These are phyloP conservation scores for Escallonia herrerae DNA, from an alignment of 129 eudicot genomes.

Conservation along the genomic window DNA sequence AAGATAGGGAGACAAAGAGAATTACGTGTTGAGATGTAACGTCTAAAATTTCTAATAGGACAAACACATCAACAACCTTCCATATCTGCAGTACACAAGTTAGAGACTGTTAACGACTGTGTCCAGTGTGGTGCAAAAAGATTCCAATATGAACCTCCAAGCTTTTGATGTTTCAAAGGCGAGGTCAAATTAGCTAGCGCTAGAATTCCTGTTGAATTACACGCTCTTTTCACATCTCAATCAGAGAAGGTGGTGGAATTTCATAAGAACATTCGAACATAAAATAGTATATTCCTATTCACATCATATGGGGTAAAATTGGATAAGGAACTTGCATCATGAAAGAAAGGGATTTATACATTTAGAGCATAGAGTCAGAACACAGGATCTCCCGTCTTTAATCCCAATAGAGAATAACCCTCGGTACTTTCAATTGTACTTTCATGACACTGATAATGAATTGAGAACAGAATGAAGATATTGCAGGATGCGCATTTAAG, in stretches of 20 bases:
- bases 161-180: neutral
- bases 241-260: neutral
- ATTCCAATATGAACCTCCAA: neutral
- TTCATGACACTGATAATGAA: neutral
- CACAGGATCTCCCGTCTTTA: neutral
- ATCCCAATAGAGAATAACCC: neutral
- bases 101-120: too few relatives aligned
- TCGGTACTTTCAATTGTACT: neutral
- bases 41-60: too few relatives aligned
- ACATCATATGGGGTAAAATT: neutral
- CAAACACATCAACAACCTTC: too few relatives aligned
- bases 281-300: neutral
- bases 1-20: too few relatives aligned
- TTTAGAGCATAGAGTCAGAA: neutral
- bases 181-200: neutral
- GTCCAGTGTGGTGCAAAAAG: neutral
- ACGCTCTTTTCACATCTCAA: neutral
- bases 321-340: constrained; percentile 1
- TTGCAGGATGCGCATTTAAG: neutral
- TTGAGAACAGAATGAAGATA: neutral
- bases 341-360: neutral
- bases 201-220: neutral
- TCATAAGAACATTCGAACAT: neutral
- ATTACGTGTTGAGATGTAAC: too few relatives aligned
- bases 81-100: too few relatives aligned